A percentile compares a stretch with the other conserved stretches of the same genome.
Conservation (phyloP, 306 rosid genomes). For the Sicyos baderoa region DNA sequence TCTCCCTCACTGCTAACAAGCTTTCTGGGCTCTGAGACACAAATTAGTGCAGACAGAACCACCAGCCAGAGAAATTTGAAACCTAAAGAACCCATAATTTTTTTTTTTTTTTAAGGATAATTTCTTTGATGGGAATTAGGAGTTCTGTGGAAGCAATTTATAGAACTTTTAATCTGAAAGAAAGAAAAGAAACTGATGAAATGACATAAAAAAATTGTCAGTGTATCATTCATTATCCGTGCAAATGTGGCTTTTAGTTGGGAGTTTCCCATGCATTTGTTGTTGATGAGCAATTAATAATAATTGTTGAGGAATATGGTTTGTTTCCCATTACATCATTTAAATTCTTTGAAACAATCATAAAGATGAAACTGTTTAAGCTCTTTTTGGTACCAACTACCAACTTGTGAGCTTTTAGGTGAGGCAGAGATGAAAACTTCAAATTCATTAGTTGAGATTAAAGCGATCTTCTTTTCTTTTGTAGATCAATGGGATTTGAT, state of each 20-base stretch:
- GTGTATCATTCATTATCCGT: conserved; percentile 24
- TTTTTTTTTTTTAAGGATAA: background rate
- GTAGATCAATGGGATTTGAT: no score
- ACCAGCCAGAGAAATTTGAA: conserved; percentile 32
- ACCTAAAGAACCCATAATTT: conserved; percentile 20
- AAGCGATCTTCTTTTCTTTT: background rate
- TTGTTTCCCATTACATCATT: conserved; percentile 13
- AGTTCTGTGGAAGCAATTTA: background rate
- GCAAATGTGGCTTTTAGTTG: conserved; percentile 6
- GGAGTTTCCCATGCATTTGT: conserved; percentile 13
- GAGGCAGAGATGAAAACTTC: background rate
- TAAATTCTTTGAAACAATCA: background rate
- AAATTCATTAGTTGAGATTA: background rate
- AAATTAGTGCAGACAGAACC: conserved; percentile 23
- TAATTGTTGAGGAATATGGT: background rate
- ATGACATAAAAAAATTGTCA: conserved; percentile 10
- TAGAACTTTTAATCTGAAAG: conserved; percentile 1
- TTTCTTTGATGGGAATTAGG: background rate
- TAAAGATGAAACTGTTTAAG: background rate
- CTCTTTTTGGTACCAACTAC: background rate
- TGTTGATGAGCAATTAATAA: conserved; percentile 3
- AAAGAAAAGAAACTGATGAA: background rate
- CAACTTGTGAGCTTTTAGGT: background rate
- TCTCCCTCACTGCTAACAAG: conserved; percentile 18
- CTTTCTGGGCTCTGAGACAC: conserved; percentile 28